phyloP scores from a whole-genome alignment of 2,329 filamentous ascomycete genomes.

The Helminthosporium solani region DNA sequence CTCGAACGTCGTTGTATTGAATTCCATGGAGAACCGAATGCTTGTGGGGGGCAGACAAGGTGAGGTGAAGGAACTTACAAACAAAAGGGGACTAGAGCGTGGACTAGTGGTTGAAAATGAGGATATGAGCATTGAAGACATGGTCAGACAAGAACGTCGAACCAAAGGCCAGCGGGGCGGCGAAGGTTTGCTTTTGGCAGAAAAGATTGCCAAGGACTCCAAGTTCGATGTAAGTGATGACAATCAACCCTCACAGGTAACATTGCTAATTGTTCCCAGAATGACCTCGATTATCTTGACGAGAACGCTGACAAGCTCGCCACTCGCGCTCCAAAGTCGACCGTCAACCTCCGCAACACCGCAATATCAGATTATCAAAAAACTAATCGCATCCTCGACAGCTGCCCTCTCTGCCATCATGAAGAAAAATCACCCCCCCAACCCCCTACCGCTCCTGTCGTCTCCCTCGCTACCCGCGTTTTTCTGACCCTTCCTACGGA shows the following conservation, averaged over 20 bases:
- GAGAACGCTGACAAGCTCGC: constrained; percentile 92
- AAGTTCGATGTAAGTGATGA: constrained; percentile 68
- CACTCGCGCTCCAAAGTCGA: constrained; percentile 81
- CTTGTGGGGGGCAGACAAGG: constrained; percentile 71
- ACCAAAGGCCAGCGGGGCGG: constrained; percentile 76
- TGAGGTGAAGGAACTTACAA: constrained; percentile 77
- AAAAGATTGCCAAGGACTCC: constrained; percentile 88
- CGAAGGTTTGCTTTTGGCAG: constrained; percentile 79
- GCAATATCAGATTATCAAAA: constrained; percentile 89
- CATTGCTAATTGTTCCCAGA: constrained; percentile 42
- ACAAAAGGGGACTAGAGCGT: constrained; percentile 78
- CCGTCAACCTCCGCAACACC: constrained; percentile 81
- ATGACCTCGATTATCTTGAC: constrained; percentile 95
- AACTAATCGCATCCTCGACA: constrained; percentile 81
- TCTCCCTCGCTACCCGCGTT: constrained; percentile 81
- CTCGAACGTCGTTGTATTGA: constrained; percentile 73
- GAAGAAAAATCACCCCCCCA: constrained; percentile 70
- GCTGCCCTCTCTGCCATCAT: constrained; percentile 87
- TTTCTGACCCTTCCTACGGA: constrained; percentile 88
- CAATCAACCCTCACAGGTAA: constrained; percentile 3
- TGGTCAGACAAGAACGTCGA: constrained; percentile 90
- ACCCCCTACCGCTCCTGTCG: constrained; percentile 75
- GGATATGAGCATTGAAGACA: constrained; percentile 94
- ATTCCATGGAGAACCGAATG: constrained; percentile 86
- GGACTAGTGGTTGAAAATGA: constrained; percentile 87